Percentiles rank a stretch among this genome's conserved stretches.
Evolutionary conservation across 768 basidiomycete species (phyloP).

Genomic region (Termitomyces titanicus): DNA sequence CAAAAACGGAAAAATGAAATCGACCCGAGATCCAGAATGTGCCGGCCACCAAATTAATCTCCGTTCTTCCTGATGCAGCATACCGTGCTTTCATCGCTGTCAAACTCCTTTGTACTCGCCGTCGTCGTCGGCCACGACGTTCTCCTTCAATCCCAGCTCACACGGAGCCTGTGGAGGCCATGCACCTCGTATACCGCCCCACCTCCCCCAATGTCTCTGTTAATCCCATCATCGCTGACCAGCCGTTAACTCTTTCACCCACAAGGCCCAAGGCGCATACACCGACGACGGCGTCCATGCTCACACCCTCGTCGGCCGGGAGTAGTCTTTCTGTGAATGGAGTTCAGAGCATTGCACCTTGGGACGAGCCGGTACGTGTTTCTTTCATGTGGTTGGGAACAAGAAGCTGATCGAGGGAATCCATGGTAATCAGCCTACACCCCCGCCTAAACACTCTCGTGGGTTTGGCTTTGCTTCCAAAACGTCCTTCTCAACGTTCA

Average conservation of each 20-base stretch:
- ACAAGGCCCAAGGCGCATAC: background rate
- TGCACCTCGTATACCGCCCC: slow-evolving; percentile 13
- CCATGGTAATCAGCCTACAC: slow-evolving; percentile 31
- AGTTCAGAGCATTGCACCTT: slow-evolving; percentile 9
- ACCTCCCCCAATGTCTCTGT: background rate
- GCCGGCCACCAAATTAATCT: slow-evolving; percentile 3
- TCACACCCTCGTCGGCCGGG: background rate
- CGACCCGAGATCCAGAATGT: background rate
- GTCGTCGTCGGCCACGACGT: slow-evolving; percentile 8
- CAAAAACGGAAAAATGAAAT: background rate
- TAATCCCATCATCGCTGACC: slow-evolving; percentile 1
- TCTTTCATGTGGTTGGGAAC: background rate
- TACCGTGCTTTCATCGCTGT: slow-evolving; percentile 8
- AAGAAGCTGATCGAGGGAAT: background rate
- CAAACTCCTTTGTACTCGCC: slow-evolving; percentile 9
- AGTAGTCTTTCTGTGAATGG: slow-evolving; percentile 5
- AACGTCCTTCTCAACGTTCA: slow-evolving; percentile 30
- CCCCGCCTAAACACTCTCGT: slow-evolving; percentile 37
- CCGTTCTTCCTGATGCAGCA: background rate
- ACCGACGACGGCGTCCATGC: slow-evolving; percentile 3
- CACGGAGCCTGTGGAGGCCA: background rate
- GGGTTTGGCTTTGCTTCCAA: slow-evolving; percentile 37
- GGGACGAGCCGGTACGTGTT: slow-evolving; percentile 19
- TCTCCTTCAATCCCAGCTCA: background rate
- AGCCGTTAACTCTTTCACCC: slow-evolving; percentile 2